These are phyloP conservation scores for Pelargonium australe DNA, from an alignment of 441 rosid species.

Conservation along the genomic window DNA sequence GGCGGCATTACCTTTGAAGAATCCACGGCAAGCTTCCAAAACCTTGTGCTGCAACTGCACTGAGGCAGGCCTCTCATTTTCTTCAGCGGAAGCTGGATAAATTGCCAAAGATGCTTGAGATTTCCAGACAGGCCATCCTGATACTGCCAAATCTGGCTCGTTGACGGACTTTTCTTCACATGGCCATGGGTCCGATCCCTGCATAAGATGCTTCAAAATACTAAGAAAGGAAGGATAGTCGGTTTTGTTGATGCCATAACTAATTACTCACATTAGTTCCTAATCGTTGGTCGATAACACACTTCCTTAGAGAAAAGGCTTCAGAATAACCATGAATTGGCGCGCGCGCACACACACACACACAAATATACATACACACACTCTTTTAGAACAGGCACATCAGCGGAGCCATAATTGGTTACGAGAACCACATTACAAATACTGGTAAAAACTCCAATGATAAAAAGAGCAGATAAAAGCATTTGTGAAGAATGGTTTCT, in stretches of 20 bases:
- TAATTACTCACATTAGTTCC: neutral
- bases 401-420: too few species aligned
- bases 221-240: neutral
- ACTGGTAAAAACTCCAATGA: too few species aligned
- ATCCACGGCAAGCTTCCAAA: conserved; percentile 35
- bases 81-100: conserved; percentile 29
- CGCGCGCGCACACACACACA: too few species aligned
- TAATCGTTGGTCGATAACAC: neutral
- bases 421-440: too few species aligned
- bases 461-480: too few species aligned
- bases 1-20: conserved; percentile 23
- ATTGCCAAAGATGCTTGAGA: conserved; percentile 18
- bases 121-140: conserved; percentile 33
- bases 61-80: conserved; percentile 23
- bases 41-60: conserved; percentile 37
- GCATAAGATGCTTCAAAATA: conserved; percentile 15
- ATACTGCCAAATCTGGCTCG: conserved; percentile 9
- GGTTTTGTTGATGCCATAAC: neutral
- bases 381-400: too few species aligned
- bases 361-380: too few species aligned
- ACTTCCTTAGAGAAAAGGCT: neutral
- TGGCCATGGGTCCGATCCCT: conserved; percentile 24
- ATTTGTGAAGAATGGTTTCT: too few species aligned
- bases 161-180: conserved; percentile 20
- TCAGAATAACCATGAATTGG: too few species aligned